Evolutionary conservation across 2,329 filamentous ascomycete species (phyloP), one percentile per base, ranked within the genome.

Genomic region (Aspergillus costaricaensis): DNA sequence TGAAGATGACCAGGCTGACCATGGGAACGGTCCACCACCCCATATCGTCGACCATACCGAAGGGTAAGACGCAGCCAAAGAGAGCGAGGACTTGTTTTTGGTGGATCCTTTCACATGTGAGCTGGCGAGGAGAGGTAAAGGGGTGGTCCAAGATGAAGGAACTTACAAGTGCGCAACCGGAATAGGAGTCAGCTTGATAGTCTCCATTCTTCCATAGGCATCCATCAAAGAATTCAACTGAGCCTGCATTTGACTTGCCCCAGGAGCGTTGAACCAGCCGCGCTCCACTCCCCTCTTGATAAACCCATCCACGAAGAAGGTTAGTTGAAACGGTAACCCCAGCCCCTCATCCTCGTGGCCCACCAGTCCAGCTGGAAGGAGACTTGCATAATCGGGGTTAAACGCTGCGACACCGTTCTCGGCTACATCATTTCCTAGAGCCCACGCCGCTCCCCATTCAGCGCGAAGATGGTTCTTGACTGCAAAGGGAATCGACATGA

Each of bases 401-500:
- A 73, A 74, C 7, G 67, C 70, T 4, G 74, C 64, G 14, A 65
- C 66, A 3, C 68, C 73, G n/a, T 65, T 65, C 21, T 71, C 67
- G n/a, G 67, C 64, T 30, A 74, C 55, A 41, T 72, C 70, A 39
- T 73, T 73, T 17, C 75, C 72, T 14, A 71, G 58, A 4, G 64
- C 72, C 66, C 72, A 78, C 36, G 82, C 72, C 43, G 82, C 77
- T 54, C 82, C 81, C 83, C 86, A 89, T 72, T 88, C 86, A 1
- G 85, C 83, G 17, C 86, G 82, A 0, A 89, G 76, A 67, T 88
- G 86, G 68, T 88, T 86, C 68, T 88, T 89, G 47, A 87, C 81
- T 0, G 86, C 85, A 67, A 86, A 88, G 2, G 88, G 80, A 53
- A 88, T 81, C 0, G 86, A 86, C 61, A 88, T 80, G 10, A 88